Evolutionary conservation across 768 basidiomycete genomes (phyloP).

Genomic region (Amanita brunnescens): DNA sequence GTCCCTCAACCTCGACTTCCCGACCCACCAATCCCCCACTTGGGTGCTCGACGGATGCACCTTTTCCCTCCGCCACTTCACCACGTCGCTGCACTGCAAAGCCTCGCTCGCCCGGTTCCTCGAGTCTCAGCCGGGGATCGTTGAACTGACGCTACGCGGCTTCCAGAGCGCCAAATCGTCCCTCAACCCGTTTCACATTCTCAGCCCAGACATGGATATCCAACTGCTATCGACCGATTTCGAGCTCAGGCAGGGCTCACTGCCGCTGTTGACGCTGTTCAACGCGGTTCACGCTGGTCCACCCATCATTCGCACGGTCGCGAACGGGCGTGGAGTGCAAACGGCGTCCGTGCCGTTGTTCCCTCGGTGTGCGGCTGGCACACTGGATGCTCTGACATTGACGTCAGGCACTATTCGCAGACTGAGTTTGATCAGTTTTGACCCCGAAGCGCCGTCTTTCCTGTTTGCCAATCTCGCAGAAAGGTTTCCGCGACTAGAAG

Average conservation of each 20-base stretch:
- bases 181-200: conserved; percentile 15
- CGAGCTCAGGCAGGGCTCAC: conserved; percentile 27
- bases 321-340: conserved; percentile 39
- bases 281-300: conserved; percentile 48
- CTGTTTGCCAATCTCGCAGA: conserved; percentile 39
- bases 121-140: conserved; percentile 36
- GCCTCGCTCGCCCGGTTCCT: conserved; percentile 40
- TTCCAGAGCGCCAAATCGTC: conserved; percentile 26
- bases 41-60: conserved; percentile 41
- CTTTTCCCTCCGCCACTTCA: conserved; percentile 38
- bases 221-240: conserved; percentile 16
- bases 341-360: conserved; percentile 46
- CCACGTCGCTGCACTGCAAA: conserved; percentile 50
- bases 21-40: conserved; percentile 25
- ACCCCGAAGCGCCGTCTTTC: conserved; percentile 32
- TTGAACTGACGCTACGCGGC: conserved; percentile 48
- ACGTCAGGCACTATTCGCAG: conserved; percentile 33
- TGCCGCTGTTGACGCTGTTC: conserved; percentile 41
- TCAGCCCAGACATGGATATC: conserved; percentile 4
- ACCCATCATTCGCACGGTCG: conserved; percentile 32
- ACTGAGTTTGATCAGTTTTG: conserved; percentile 53
- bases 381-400: conserved; percentile 35
- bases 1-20: conserved; percentile 44
- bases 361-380: conserved; percentile 25
- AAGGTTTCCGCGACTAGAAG: conserved; percentile 44